Conservation (phyloP, 345 rosid species). For the Hevea brasiliensis region DNA sequence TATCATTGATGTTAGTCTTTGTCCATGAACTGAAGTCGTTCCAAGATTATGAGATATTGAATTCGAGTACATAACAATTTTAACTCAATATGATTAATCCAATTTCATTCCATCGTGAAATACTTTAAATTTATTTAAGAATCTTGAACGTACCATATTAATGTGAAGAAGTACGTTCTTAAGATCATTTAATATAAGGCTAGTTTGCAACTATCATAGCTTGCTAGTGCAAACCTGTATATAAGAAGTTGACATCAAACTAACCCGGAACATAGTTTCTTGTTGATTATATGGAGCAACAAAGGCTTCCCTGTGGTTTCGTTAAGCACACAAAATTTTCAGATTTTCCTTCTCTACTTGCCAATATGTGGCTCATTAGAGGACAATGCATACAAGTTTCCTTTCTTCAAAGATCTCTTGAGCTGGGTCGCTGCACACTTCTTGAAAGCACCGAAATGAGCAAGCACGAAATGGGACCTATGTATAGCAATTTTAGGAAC, state of each 20-base stretch:
- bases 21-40: no score
- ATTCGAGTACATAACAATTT: no score
- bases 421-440: not conserved
- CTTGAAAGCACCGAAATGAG: not conserved
- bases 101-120: no score
- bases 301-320: not conserved
- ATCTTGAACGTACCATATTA: no score
- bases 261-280: not conserved
- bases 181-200: no score
- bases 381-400: slow-evolving; percentile 6
- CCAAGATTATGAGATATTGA: no score
- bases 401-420: not conserved
- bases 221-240: not conserved
- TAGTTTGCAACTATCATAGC: no score
- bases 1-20: no score
- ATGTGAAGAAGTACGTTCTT: no score
- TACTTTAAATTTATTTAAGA: no score
- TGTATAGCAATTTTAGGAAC: not conserved
- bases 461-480: slow-evolving; percentile 10
- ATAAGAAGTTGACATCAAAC: slow-evolving; percentile 10
- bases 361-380: slow-evolving; percentile 4
- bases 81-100: no score
- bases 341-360: slow-evolving; percentile 12
- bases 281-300: slow-evolving; percentile 12
- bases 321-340: slow-evolving; percentile 2